Evolutionary conservation across 129 eudicot species (phyloP), one percentile per base, ranked within the genome.

Genomic region (Cynara cardunculus): DNA sequence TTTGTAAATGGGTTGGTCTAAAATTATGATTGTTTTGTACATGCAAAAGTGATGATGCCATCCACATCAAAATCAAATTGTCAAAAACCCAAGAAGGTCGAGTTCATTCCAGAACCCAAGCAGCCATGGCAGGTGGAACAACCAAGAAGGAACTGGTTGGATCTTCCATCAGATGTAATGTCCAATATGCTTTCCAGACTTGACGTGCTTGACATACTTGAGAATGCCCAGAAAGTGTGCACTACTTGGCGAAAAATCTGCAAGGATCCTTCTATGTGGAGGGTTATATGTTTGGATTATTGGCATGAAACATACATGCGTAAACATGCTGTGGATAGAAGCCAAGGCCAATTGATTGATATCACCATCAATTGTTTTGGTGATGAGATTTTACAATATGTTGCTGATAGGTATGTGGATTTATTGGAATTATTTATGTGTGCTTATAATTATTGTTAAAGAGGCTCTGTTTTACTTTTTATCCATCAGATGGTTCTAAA

Each of bases 301-400:
- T n/a, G n/a, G n/a, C n/a, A n/a, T n/a, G n/a, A n/a, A n/a, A n/a
- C n/a, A n/a, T n/a, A 19, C 11, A 2, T 18, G 22, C 18, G 8
- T 53, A 53, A 53, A 24, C 64, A 4, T 16, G 64, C 22, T 53
- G 64, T 16, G 64, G 64, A 53, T 53, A 53, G 64, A 16, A 53
- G 64, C 64, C 64, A 18, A 53, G 64, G 64, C 7, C 46, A 39
- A 39, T 39, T 39, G 46, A 39, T 39, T 39, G 46, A 10, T 44
- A 65, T 67, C 13, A 1, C n/a, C 21, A 24, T 84, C 22, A 7
- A 56, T 30, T 37, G 70, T 16, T 64, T 84, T 46, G 87, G 81
- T 4, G 16, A 16, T 18, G 65, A 18, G 25, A 21, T 56, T 56
- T n/a, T n/a, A n/a, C 65, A 56, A 18, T n/a, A 18, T 53, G 9